Base-by-base conservation (phyloP, 225 moss, liverwort and hornwort species). In the Pseudoscleropodium purum region DNA sequence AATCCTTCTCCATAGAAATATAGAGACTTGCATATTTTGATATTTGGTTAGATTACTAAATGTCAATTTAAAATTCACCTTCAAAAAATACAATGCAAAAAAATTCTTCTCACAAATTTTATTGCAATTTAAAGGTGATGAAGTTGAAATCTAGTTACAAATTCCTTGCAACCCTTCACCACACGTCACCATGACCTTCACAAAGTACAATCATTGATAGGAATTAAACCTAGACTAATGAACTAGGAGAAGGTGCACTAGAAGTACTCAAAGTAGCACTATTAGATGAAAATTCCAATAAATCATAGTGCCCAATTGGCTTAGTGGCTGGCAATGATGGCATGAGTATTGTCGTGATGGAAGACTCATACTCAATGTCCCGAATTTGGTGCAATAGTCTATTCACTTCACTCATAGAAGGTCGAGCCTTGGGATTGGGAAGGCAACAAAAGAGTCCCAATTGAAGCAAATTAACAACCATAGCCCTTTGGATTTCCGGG, bases 131-230 rank as follows among this genome's bases (percentile, higher is more conserved):
- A 15, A 52, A 52, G 52, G 15, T 15, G 14, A 52, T 52, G 52
- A 52, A 52, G 4, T 4, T 52, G 15, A 52, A 52, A 52, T 52
- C 52, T 52, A 52, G 52, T 52, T 52, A 52, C 13, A 52, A 52
- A 15, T 14, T 52, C 3, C 9, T 47, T 12, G 21, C 11, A 11
- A 4, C 12, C 12, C 12, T 47, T 47, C 9, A 47, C 47, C 47
- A 47, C 9, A 47, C 45, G 1, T 70, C 7, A 13, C 24, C 0
- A 23, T 23, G 0, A 7, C 4, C 24, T 39, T 24, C 0, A 24
- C 0, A 1, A 15, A 14, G 25, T 70, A 39, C 1, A 27, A 39
- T 70, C 39, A 25, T 70, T 70, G 8, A 39, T 24, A 70, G 14
- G 7, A 54, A 54, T 54, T 54, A 70, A 70, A 70, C 70, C 4